Evolutionary conservation across 2,329 filamentous ascomycete species (phyloP).

Genomic region (Lecanosticta acicola): DNA sequence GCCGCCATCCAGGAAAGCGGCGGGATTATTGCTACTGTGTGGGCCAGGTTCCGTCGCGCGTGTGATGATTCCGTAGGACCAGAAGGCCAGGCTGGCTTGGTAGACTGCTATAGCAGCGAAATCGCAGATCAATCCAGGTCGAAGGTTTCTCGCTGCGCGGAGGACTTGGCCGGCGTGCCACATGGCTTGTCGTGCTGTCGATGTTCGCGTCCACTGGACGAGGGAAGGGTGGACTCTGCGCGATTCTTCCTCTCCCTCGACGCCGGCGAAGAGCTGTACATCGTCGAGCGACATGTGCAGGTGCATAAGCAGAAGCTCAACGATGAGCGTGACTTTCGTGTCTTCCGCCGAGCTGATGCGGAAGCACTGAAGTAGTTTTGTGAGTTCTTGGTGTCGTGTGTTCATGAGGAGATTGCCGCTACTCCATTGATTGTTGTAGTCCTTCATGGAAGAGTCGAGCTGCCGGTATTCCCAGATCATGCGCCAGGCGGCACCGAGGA

Average conservation of each 20-base stretch:
- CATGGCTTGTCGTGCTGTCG: constrained; percentile 54
- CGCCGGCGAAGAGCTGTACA: constrained; percentile 61
- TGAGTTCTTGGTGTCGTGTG: constrained; percentile 58
- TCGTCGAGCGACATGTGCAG: constrained; percentile 61
- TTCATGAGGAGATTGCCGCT: constrained; percentile 38
- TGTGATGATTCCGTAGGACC: constrained; percentile 59
- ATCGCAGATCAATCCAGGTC: constrained; percentile 40
- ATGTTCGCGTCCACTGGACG: constrained; percentile 53
- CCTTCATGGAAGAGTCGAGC: constrained; percentile 49
- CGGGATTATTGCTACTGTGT: constrained; percentile 35
- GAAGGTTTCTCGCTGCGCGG: constrained; percentile 49
- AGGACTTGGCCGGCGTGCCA: constrained; percentile 66
- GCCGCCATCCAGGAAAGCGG: constrained; percentile 50
- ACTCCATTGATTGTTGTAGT: constrained; percentile 42
- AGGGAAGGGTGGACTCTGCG: constrained; percentile 54
- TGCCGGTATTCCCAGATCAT: constrained; percentile 62
- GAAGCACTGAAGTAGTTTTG: constrained; percentile 52
- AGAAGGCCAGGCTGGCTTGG: constrained; percentile 62
- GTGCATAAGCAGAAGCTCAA: constrained; percentile 56
- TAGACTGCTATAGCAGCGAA: constrained; percentile 66
- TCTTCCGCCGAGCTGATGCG: constrained; percentile 37
- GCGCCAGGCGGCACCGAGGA: constrained; percentile 60
- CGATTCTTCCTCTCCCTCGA: constrained; percentile 62
- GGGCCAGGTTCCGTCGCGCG: constrained; percentile 38
- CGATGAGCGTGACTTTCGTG: constrained; percentile 34